phyloP scores from a whole-genome alignment of 305 asterid species.

The Ruellia speciosa region DNA sequence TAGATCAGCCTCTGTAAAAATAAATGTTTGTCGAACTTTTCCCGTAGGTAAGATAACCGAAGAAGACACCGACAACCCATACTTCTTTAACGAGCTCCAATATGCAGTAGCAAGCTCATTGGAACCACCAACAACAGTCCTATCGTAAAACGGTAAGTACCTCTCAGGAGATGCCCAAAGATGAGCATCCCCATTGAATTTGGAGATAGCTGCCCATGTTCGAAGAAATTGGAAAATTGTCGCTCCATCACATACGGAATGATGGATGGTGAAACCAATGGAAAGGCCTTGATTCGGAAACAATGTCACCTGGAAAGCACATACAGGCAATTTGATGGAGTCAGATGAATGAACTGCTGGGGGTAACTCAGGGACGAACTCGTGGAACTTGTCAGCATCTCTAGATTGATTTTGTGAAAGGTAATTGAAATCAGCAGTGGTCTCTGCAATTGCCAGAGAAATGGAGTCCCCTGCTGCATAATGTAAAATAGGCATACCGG shows the following conservation, averaged over 20 bases:
- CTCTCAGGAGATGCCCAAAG: no score
- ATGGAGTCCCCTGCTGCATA: constrained; percentile 22
- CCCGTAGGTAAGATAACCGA: background rate
- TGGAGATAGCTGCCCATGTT: no score
- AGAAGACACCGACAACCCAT: background rate
- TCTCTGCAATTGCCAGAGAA: constrained; percentile 24
- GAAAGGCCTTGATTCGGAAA: no score
- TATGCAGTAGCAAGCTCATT: no score
- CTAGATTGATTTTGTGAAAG: constrained; percentile 17
- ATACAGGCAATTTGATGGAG: constrained; percentile 5
- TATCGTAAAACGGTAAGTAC: no score
- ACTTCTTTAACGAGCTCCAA: background rate
- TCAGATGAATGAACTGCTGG: background rate
- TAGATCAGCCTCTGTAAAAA: constrained; percentile 8
- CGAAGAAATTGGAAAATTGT: no score
- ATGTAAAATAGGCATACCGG: constrained; percentile 4
- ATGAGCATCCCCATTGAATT: no score
- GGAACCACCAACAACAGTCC: no score
- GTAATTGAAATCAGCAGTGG: constrained; percentile 12
- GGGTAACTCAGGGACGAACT: constrained; percentile 18
- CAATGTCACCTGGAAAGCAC: constrained; percentile 27
- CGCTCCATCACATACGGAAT: no score
- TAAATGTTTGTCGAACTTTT: constrained; percentile 16
- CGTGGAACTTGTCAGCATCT: constrained; percentile 13
- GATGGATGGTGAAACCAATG: constrained; percentile 2